Evolutionary conservation across 176 grass and related monocot genomes (phyloP).

Genomic region (Eragrostis curvula): DNA sequence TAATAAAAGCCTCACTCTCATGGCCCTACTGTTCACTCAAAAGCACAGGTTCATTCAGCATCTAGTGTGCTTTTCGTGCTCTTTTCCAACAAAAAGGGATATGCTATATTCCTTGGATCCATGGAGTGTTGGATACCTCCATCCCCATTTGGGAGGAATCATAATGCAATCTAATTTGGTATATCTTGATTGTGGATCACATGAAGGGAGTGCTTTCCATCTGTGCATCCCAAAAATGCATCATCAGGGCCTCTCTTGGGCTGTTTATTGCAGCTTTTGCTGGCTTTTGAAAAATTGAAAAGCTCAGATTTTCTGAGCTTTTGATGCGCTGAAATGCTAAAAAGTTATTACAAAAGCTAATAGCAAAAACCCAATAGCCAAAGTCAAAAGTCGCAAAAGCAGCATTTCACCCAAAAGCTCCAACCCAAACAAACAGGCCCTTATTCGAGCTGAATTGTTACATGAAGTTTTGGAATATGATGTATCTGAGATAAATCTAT

Average conservation of each 20-base stretch:
- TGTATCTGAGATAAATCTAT: neutral
- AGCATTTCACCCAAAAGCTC: too few relatives aligned
- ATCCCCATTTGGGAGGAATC: neutral
- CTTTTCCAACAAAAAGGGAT: neutral
- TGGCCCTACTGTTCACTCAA: neutral
- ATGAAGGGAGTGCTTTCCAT: too few relatives aligned
- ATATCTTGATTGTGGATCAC: neutral
- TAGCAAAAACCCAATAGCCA: too few relatives aligned
- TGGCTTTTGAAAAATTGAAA: too few relatives aligned
- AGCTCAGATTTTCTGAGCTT: too few relatives aligned
- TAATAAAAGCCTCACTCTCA: neutral
- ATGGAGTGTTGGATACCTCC: neutral
- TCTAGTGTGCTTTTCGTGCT: neutral
- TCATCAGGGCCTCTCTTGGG: too few relatives aligned
- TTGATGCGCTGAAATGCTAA: too few relatives aligned
- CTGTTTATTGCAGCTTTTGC: too few relatives aligned
- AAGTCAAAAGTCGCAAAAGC: too few relatives aligned
- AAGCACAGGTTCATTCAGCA: neutral
- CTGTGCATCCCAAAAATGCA: too few relatives aligned
- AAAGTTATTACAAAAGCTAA: too few relatives aligned
- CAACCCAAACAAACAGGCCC: too few relatives aligned
- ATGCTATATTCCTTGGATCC: neutral
- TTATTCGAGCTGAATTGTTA: neutral
- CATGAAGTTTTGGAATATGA: neutral
- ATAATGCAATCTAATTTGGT: neutral